A percentile compares a stretch with the other conserved stretches of the same genome.
These are phyloP conservation scores for Paraphaeosphaeria sporulosa DNA, from an alignment of 2,329 filamentous ascomycete genomes.

Conservation along the genomic window DNA sequence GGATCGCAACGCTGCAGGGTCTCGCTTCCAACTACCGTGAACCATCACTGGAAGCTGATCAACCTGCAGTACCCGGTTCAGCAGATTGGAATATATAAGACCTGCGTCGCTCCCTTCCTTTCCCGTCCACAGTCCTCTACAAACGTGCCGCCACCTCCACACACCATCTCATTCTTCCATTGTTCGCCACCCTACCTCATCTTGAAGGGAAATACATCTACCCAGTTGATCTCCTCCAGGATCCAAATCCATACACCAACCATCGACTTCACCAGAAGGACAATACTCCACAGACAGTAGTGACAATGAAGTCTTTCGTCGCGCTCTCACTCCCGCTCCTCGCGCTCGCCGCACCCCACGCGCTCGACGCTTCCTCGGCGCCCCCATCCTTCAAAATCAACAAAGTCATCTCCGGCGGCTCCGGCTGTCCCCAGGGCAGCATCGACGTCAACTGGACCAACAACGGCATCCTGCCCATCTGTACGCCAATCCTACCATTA, in stretches of 20 bases:
- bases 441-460: slow-evolving; percentile 44
- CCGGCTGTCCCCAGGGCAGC: slow-evolving; percentile 46
- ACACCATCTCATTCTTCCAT: slow-evolving; percentile 6
- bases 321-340: slow-evolving; percentile 33
- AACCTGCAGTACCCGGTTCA: slow-evolving; percentile 32
- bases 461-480: slow-evolving; percentile 40
- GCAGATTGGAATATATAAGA: slow-evolving; percentile 33
- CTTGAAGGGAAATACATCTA: slow-evolving; percentile 1
- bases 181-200: slow-evolving; percentile 1
- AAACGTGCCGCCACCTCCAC: slow-evolving; percentile 12
- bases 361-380: slow-evolving; percentile 20
- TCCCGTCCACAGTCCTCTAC: slow-evolving; percentile 15
- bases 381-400: slow-evolving; percentile 43
- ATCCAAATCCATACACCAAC: slow-evolving; percentile 9
- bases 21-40: slow-evolving; percentile 26
- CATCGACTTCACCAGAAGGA: background rate
- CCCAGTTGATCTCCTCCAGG: background rate
- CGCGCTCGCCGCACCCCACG: slow-evolving; percentile 32
- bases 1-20: slow-evolving; percentile 18
- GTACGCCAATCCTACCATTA: slow-evolving; percentile 19
- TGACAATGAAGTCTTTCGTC: slow-evolving; percentile 36
- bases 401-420: slow-evolving; percentile 41
- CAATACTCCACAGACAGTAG: slow-evolving; percentile 1
- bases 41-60: slow-evolving; percentile 23
- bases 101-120: slow-evolving; percentile 28